Evolutionary conservation across 495 filamentous ascomycete genomes (phyloP), one percentile per base, ranked within the genome.

Genomic region (Penicillium lividum): DNA sequence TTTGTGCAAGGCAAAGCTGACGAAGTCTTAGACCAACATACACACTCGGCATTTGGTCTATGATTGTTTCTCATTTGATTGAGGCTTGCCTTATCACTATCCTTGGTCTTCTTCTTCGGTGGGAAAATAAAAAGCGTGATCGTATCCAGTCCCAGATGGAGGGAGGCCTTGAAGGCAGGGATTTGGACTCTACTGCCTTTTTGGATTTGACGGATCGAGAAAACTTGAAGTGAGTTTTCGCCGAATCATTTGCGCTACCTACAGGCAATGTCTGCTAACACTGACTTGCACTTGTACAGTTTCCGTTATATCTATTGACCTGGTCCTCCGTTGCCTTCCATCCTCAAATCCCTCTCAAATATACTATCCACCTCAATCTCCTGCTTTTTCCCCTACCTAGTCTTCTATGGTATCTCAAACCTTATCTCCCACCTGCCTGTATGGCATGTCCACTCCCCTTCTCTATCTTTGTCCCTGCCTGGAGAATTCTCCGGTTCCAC

Each of bases 131-230:
- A 56, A 77, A 75, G 49, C 77, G 83, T 9, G 84, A 86, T 64
- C 68, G 68, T 7, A 73, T 82, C 25, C 77, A 83, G 56, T 72
- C 77, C 9, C 69, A 76, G 55, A 69, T 75, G 63, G 74, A 79
- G 44, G 73, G 76, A 36, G 79, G 78, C 4, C 62, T 81, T 9
- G 77, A 78, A 52, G 77, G 76, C 3, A 69, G 80, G 53, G 80
- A 82, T 63, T 63, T 84, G 15, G 80, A 83, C 60, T 67, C 74
- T 10, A 84, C 82, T 54, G 82, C 82, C 10, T 86, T 86, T 49
- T 73, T 77, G 58, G 83, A 85, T 68, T 67, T 86, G 81, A 87
- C 83, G 7, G 84, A 86, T 68, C 65, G 73, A 42, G 81, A 85
- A 72, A 86, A 85, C 50, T 62, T 80, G 58, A 82, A 85, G 68